Conservation (phyloP, 257 asterid species). For the Anisodus tanguticus region DNA sequence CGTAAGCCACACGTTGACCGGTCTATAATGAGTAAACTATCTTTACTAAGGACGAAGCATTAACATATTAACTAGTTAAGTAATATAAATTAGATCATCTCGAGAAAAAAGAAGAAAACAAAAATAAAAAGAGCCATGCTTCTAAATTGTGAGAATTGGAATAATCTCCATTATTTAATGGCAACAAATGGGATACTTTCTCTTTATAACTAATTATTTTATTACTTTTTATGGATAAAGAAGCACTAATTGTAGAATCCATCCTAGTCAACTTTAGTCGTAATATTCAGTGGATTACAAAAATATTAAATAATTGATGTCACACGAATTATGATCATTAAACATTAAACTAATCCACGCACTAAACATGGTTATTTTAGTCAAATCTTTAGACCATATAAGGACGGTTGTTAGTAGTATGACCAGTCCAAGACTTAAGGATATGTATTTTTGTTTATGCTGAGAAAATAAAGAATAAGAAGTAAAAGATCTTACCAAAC, state of each 20-base stretch:
- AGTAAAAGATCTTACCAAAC: not conserved
- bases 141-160: not conserved
- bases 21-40: no score
- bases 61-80: not conserved
- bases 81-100: not conserved
- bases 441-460: not conserved
- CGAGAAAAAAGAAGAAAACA: not conserved
- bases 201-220: no score
- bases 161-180: not conserved
- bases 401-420: not conserved
- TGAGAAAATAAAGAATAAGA: not conserved
- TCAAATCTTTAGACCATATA: not conserved
- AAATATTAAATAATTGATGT: not conserved
- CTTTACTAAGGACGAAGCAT: not conserved
- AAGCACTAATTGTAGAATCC: no score
- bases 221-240: no score
- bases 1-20: no score
- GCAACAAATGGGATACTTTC: not conserved
- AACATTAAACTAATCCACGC: not conserved
- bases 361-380: not conserved
- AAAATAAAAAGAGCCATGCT: no score
- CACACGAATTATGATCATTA: not conserved
- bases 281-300: not conserved
- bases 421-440: not conserved
- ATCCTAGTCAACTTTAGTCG: not conserved